Percentiles rank a stretch among this genome's conserved stretches.
phyloP scores from a whole-genome alignment of 2,329 filamentous ascomycete species.

The Alternaria sp. region DNA sequence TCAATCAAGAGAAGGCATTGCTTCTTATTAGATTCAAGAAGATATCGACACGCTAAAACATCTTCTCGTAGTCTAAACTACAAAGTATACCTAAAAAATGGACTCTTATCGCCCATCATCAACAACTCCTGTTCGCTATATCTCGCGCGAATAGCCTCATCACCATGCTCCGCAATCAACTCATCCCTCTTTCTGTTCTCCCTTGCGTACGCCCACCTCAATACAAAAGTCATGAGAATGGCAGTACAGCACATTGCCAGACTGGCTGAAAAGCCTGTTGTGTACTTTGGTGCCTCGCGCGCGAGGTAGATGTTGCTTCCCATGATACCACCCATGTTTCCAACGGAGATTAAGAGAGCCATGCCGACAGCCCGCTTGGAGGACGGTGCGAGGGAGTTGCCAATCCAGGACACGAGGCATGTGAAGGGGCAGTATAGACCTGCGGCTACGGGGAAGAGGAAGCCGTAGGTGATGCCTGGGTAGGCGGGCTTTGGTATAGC shows the following conservation, averaged over 20 bases:
- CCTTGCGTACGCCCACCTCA: conserved; percentile 54
- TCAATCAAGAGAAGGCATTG: not conserved
- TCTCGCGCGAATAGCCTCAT: conserved; percentile 47
- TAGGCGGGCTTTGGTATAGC: conserved; percentile 54
- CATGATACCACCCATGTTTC: conserved; percentile 57
- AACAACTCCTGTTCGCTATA: conserved; percentile 54
- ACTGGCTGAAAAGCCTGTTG: conserved; percentile 60
- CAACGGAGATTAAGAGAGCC: conserved; percentile 59
- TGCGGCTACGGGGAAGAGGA: conserved; percentile 50
- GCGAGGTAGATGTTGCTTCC: conserved; percentile 61
- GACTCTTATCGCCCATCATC: conserved; percentile 54
- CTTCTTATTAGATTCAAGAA: no score
- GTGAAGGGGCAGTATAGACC: conserved; percentile 51
- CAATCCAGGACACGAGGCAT: conserved; percentile 49
- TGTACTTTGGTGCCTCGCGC: conserved; percentile 59
- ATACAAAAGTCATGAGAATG: conserved; percentile 55
- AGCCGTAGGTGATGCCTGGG: conserved; percentile 57
- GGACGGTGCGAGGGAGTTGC: conserved; percentile 46
- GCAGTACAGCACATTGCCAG: conserved; percentile 58
- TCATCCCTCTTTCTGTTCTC: conserved; percentile 43
- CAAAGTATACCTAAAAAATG: conserved; percentile 53
- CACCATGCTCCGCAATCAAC: conserved; percentile 39
- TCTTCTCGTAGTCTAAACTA: not conserved
- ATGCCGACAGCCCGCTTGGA: conserved; percentile 57
- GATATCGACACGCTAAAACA: not conserved